Percentiles rank a stretch among this genome's conserved stretches.
Evolutionary conservation across 2,329 filamentous ascomycete genomes (phyloP).

Genomic region (Chrysosporium keratinophilum): DNA sequence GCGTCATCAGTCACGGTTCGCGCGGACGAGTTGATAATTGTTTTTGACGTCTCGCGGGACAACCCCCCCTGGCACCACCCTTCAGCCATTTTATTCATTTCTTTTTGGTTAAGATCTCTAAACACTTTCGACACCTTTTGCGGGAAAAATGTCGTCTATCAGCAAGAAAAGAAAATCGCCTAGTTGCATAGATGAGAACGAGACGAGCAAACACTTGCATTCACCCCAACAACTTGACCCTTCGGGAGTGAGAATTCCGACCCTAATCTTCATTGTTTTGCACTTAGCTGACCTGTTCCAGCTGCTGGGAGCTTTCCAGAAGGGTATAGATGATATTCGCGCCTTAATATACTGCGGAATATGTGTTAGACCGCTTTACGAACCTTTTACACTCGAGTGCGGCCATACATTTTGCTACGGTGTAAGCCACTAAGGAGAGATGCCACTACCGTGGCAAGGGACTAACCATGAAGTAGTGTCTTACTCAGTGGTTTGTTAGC

Average conservation of each 20-base stretch:
- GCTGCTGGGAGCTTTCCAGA: conserved; percentile 37
- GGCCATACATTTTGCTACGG: conserved; percentile 65
- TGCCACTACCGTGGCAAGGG: not conserved
- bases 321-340: conserved; percentile 53
- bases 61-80: not conserved
- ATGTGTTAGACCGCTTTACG: conserved; percentile 57
- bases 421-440: conserved; percentile 33
- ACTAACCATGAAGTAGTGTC: conserved; percentile 36
- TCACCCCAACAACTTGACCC: not conserved
- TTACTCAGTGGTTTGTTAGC: conserved; percentile 46
- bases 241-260: not conserved
- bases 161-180: conserved; percentile 6
- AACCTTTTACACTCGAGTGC: conserved; percentile 57
- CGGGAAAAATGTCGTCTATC: not conserved
- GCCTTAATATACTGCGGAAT: conserved; percentile 56
- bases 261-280: not conserved
- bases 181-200: not conserved
- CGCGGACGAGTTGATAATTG: too few relatives aligned
- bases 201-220: not conserved
- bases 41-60: not conserved
- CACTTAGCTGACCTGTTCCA: conserved; percentile 17
- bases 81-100: not conserved
- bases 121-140: not conserved
- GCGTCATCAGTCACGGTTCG: too few relatives aligned
- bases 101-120: not conserved